Percentiles rank a stretch among this genome's conserved stretches.
phyloP scores from a whole-genome alignment of 768 basidiomycete genomes.

The Amanita jacksonii region DNA sequence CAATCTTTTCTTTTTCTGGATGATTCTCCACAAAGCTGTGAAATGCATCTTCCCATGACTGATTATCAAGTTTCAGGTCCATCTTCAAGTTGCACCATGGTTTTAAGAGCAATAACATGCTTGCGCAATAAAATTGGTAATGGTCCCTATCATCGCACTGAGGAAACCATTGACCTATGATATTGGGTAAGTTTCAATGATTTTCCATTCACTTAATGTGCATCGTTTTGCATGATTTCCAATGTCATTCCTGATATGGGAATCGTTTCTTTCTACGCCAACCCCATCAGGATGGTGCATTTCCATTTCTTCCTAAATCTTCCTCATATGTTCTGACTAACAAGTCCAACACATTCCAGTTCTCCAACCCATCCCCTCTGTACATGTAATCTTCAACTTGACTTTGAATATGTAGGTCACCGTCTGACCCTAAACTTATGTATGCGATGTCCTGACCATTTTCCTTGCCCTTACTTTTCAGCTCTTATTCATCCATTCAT shows the following conservation, averaged over 20 bases:
- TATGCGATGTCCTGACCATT: too few species aligned
- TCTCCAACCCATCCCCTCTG: slow-evolving; percentile 14
- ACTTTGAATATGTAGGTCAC: slow-evolving; percentile 8
- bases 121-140: slow-evolving; percentile 24
- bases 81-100: slow-evolving; percentile 24
- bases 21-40: too few species aligned
- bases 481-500: too few species aligned
- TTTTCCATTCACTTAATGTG: slow-evolving; percentile 10
- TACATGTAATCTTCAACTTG: slow-evolving; percentile 20
- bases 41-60: slow-evolving; percentile 15
- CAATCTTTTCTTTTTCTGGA: not conserved
- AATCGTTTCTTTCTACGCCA: slow-evolving; percentile 10
- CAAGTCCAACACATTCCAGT: slow-evolving; percentile 16
- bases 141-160: slow-evolving; percentile 15
- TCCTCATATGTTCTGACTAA: slow-evolving; percentile 25
- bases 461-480: not conserved
- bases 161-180: slow-evolving; percentile 30
- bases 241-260: slow-evolving; percentile 12
- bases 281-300: slow-evolving; percentile 1
- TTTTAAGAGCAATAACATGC: slow-evolving; percentile 25
- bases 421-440: not conserved
- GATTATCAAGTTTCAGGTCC: slow-evolving; percentile 16
- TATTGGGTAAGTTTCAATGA: slow-evolving; percentile 25
- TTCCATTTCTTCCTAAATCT: not conserved
- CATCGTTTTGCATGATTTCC: not conserved